Percentiles rank a stretch among this genome's conserved stretches.
phyloP scores from a whole-genome alignment of 2,329 filamentous ascomycete species.

The Talaromyces atroroseus region DNA sequence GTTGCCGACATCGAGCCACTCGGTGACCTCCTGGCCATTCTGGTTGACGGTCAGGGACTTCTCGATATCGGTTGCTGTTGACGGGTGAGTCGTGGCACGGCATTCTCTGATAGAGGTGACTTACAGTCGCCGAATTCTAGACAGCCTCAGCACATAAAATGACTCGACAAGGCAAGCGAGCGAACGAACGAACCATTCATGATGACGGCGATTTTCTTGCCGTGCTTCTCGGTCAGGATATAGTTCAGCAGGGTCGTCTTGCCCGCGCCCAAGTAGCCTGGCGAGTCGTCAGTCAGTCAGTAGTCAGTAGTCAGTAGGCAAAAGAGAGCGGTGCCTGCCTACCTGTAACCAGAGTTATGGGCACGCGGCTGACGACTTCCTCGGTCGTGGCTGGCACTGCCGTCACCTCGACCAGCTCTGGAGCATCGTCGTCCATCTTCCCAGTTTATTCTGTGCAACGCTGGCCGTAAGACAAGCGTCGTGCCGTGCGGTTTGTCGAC shows the following conservation, averaged over 20 bases:
- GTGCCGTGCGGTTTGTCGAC: too few species aligned
- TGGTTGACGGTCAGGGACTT: constrained; percentile 90
- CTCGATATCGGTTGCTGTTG: constrained; percentile 80
- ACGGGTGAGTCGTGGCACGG: background rate
- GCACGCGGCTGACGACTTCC: constrained; percentile 35
- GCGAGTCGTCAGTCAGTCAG: background rate
- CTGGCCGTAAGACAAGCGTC: too few species aligned
- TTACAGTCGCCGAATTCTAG: constrained; percentile 76
- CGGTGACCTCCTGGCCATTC: constrained; percentile 73
- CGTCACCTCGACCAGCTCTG: constrained; percentile 39
- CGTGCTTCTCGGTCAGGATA: constrained; percentile 88
- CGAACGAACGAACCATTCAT: constrained; percentile 64
- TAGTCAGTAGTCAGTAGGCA: background rate
- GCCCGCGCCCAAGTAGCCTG: constrained; percentile 88
- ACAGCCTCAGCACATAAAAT: constrained; percentile 16
- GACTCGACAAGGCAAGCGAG: background rate
- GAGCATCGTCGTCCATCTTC: constrained; percentile 39
- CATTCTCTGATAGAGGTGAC: constrained; percentile 22
- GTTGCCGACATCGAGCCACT: constrained; percentile 95
- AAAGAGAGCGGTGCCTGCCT: constrained; percentile 12
- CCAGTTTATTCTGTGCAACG: background rate
- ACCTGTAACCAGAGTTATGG: constrained; percentile 49
- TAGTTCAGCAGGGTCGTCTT: constrained; percentile 96
- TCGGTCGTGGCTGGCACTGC: constrained; percentile 23
- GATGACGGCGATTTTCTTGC: constrained; percentile 96